These are phyloP conservation scores for Pseudopyricularia cyperi DNA, from an alignment of 2,329 filamentous ascomycete genomes.

Conservation along the genomic window DNA sequence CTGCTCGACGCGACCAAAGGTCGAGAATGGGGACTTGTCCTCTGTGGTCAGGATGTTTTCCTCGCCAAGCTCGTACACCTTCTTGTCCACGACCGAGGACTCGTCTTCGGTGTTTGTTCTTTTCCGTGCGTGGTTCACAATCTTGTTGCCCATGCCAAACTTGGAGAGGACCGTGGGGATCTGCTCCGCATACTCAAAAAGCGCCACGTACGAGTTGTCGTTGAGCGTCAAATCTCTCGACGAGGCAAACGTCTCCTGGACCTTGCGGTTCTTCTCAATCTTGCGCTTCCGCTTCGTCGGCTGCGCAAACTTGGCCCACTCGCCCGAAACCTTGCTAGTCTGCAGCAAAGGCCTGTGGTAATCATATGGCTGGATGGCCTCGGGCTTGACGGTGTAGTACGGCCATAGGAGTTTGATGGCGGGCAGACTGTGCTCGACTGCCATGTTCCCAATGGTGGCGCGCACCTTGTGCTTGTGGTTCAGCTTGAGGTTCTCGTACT, in stretches of 20 bases:
- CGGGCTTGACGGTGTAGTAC: conserved; percentile 82
- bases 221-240: conserved; percentile 75
- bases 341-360: conserved; percentile 74
- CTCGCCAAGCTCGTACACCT: conserved; percentile 74
- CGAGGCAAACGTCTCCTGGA: conserved; percentile 64
- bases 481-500: conserved; percentile 90
- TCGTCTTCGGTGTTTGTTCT: conserved; percentile 65
- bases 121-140: conserved; percentile 93
- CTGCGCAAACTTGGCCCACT: conserved; percentile 58
- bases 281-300: conserved; percentile 63
- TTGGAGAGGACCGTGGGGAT: conserved; percentile 85
- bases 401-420: conserved; percentile 87
- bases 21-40: conserved; percentile 89
- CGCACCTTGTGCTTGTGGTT: conserved; percentile 95
- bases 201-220: conserved; percentile 76
- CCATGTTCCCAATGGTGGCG: conserved; percentile 78
- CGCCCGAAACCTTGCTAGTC: conserved; percentile 54
- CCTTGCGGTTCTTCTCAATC: conserved; percentile 65
- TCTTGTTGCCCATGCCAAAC: conserved; percentile 90
- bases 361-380: conserved; percentile 54
- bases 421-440: conserved; percentile 89
- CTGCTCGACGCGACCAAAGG: conserved; percentile 85
- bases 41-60: conserved; percentile 78
- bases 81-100: conserved; percentile 31
- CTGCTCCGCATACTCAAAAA: conserved; percentile 94